Conservation (phyloP, 768 basidiomycete species). For the Podaxis rugospora region DNA sequence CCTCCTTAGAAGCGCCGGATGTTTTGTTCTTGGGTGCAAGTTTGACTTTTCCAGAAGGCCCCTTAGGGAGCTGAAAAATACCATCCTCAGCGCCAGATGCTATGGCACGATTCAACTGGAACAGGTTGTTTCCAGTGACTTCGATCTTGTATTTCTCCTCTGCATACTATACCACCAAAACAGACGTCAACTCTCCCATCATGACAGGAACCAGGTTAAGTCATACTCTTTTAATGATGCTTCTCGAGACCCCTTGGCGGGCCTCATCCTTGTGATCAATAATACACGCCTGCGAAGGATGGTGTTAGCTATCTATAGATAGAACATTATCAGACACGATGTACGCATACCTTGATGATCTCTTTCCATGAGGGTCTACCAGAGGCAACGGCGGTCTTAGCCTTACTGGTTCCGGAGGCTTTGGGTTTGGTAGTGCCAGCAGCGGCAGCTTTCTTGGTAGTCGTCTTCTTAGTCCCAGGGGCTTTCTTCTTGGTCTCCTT, state of each 20-base stretch:
- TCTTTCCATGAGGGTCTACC: constrained; percentile 52
- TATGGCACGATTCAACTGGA: constrained; percentile 74
- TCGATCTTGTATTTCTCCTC: constrained; percentile 79
- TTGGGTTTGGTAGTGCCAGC: constrained; percentile 28
- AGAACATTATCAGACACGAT: neutral
- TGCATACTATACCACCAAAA: constrained; percentile 51
- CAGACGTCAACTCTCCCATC: constrained; percentile 13
- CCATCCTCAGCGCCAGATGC: constrained; percentile 54
- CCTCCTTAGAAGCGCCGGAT: constrained; percentile 56
- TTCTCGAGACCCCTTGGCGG: constrained; percentile 71
- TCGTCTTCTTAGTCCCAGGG: constrained; percentile 17
- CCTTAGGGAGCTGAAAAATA: constrained; percentile 34
- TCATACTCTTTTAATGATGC: constrained; percentile 76
- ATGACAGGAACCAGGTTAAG: neutral
- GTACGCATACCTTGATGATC: constrained; percentile 40
- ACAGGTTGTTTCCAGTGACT: constrained; percentile 60
- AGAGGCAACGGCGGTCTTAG: constrained; percentile 20
- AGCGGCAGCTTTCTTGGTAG: constrained; percentile 24
- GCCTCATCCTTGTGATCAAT: constrained; percentile 56
- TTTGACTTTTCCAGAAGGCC: constrained; percentile 60
- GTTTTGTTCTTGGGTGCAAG: constrained; percentile 50
- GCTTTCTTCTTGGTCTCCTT: constrained; percentile 14
- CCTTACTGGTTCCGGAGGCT: constrained; percentile 24
- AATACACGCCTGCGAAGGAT: constrained; percentile 62
- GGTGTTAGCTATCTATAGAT: constrained; percentile 2